Base-by-base conservation (phyloP, 495 filamentous ascomycete genomes). In the Entonaema liquescens region DNA sequence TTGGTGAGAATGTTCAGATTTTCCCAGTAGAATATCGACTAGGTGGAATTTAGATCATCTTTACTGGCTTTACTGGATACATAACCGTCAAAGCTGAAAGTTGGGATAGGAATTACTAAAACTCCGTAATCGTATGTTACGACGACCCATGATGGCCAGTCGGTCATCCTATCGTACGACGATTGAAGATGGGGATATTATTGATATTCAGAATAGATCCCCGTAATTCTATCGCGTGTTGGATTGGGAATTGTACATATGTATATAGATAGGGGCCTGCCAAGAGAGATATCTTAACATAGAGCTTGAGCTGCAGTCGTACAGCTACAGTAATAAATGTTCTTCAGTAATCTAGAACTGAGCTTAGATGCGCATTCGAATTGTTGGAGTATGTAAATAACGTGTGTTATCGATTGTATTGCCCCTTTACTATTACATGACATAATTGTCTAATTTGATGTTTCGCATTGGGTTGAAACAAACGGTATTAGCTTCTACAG, bases 151-250 rank as follows among this genome's bases (percentile, higher is more conserved):
- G 31, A 17, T 66, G 62, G 62, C 15, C 63, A 61, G 59, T 67
- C 28, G 44, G 40, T 44, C 29, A 62, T 64, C 38, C 49, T 28
- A 58, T 72, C 63, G 53, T 72, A 63, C 49, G 64, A 72, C 47
- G 49, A 38, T 55, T 47, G 26, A 60, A 3, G 57, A 31, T 49
- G 52, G 44, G 38, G 52, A 28, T 1, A 12, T 26, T 15, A 29
- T 53, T 29, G 23, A 26, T 17, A 29, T 53, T 23, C 42, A 28
- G 13, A 29, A 25, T 17, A 26, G 26, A 15, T 21, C 49, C 25
- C 15, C 31, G 31, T 33, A 33, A 9, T 33, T 9, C 5, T 33
- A 33, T 33, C 31, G 31, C 31, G 6, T 21, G 19, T 23, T 47
- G 19, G 21, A 23, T 21, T 23, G 1, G 11, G 23, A 47, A 23